Conservation (phyloP, 2,329 filamentous ascomycete genomes). For the Monosporascus sp. region DNA sequence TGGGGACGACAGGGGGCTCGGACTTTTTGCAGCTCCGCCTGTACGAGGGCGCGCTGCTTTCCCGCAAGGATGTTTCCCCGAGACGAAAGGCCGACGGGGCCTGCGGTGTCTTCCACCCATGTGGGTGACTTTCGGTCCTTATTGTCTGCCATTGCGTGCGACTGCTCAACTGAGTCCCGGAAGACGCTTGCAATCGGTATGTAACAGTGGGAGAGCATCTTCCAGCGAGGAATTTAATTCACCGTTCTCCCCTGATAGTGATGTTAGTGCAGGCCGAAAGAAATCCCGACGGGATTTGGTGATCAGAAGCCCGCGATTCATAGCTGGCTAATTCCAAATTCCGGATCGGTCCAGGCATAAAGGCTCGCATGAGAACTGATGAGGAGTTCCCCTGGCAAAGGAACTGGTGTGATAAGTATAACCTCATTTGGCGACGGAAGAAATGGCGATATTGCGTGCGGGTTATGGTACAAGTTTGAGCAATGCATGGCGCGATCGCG, state of each 20-base stretch:
- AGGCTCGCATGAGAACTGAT: background rate
- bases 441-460: background rate
- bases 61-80: background rate
- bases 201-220: too few species aligned
- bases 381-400: background rate
- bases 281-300: background rate
- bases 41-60: too few species aligned
- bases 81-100: background rate
- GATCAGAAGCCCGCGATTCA: background rate
- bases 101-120: background rate
- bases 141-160: background rate
- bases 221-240: too few species aligned
- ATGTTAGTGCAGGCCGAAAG: too few species aligned
- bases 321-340: background rate
- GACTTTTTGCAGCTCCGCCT: constrained; percentile 14
- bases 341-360: background rate
- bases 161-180: background rate
- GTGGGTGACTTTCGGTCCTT: background rate
- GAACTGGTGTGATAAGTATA: background rate
- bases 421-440: background rate
- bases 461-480: too few species aligned
- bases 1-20: constrained; percentile 16
- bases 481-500: background rate
- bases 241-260: too few species aligned
- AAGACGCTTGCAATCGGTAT: too few species aligned